Base-by-base conservation (phyloP, 108 stramenopile genomes). In the Bacterosira constricta region DNA sequence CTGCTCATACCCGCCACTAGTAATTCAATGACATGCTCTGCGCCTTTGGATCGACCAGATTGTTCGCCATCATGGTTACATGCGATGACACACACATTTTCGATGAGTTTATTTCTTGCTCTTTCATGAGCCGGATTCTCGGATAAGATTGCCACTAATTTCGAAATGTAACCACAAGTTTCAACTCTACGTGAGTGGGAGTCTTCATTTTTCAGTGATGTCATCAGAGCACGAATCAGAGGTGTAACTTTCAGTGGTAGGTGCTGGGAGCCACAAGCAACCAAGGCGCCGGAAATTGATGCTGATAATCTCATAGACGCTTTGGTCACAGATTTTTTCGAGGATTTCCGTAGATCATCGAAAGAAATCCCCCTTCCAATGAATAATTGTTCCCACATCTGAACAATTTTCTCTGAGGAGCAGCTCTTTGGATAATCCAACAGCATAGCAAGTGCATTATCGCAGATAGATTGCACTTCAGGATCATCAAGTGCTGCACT, bases 191-290 rank as follows among this genome's bases (percentile, higher is more conserved):
- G 66, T 6, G 15, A 30, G 36, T 51, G 34, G 15, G 57, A 79
- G 13, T 75, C 69, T 76, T 90, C 92, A 52, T 86, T 93, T 49
- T 82, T 85, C 23, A 93, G 39, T 17, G 87, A 87, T 46, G 92
- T 90, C 76, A 93, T 83, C 32, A 93, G 58, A 1, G 85, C 55
- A 17, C 89, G 89, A 13, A 93, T 83, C 15, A 90, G 29, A 6
- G 86, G 86, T 1, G 88, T 86, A 38, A 90, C 41, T 64, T 90
- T 93, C n/a, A 25, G 13, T 31, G 92, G 91, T 6, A 85, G 54
- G 39, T 60, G 46, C 26, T 58, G 37, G 39, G 35, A 35, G 1
- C 82, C 80, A 41, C 75, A 78, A 34, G 79, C 58, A 13, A 90
- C 52, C 6, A 89, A 21, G 15, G 88, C 82, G 10, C 84, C 85